Conservation (phyloP, 495 filamentous ascomycete species). For the Aspergillus saccharolyticus region DNA sequence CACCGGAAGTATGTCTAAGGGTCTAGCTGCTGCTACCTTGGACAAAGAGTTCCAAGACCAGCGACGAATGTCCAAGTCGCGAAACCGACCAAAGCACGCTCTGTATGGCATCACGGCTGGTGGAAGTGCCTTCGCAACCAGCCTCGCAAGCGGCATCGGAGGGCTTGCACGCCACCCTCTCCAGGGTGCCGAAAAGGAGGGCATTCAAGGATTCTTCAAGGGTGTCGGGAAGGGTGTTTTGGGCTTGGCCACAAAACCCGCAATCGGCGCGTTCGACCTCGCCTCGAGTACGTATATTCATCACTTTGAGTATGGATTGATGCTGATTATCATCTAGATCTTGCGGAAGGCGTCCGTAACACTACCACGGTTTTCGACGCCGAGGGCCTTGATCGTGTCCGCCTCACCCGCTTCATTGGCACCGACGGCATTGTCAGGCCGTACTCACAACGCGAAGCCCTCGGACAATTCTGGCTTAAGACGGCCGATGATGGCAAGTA, state of each 20-base stretch:
- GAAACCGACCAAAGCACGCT: conserved; percentile 94
- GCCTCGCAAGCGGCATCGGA: conserved; percentile 87
- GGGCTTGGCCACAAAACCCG: conserved; percentile 90
- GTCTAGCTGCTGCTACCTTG: conserved; percentile 85
- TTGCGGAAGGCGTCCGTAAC: conserved; percentile 95
- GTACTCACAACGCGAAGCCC: conserved; percentile 90
- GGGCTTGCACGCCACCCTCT: conserved; percentile 89
- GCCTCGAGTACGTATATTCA: conserved; percentile 59
- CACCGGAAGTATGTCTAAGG: conserved; percentile 95
- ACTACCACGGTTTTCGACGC: conserved; percentile 97
- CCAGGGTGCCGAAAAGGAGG: conserved; percentile 94
- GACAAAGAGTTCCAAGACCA: conserved; percentile 98
- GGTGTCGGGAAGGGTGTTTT: conserved; percentile 93
- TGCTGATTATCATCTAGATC: conserved; percentile 45
- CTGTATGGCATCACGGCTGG: conserved; percentile 94
- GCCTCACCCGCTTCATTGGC: conserved; percentile 84
- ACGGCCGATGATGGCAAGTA: conserved; percentile 94
- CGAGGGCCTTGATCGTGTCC: conserved; percentile 88
- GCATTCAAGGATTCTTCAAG: conserved; percentile 89
- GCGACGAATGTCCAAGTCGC: conserved; percentile 84
- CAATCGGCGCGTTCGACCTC: conserved; percentile 93
- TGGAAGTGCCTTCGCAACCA: conserved; percentile 88
- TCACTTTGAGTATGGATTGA: not conserved
- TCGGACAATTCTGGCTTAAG: conserved; percentile 98
- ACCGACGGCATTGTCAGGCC: conserved; percentile 90